These are phyloP conservation scores for Penicillium sp. DNA, from an alignment of 2,329 filamentous ascomycete species.

Conservation along the genomic window DNA sequence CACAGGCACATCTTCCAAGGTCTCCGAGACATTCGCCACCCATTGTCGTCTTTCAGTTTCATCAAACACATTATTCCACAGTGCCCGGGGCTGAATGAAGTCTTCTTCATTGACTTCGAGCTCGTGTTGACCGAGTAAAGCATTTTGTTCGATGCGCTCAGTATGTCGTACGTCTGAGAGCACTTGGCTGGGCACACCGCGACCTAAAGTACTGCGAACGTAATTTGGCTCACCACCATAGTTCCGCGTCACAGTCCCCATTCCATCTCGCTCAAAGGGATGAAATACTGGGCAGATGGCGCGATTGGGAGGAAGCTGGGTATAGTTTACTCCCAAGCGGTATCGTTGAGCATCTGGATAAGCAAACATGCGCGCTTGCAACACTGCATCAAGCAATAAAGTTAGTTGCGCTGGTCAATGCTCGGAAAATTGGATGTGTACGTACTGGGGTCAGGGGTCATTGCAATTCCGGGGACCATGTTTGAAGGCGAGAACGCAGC, in stretches of 20 bases:
- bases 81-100: slow-evolving; percentile 29
- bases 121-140: slow-evolving; percentile 24
- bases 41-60: slow-evolving; percentile 22
- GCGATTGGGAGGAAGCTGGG: slow-evolving; percentile 42
- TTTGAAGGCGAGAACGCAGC: slow-evolving; percentile 64
- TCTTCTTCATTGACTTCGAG: slow-evolving; percentile 29
- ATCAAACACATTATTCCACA: slow-evolving; percentile 32
- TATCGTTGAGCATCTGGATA: slow-evolving; percentile 55
- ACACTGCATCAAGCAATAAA: slow-evolving; percentile 36
- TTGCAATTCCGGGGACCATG: slow-evolving; percentile 62
- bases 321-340: slow-evolving; percentile 43
- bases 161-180: slow-evolving; percentile 22
- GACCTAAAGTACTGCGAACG: slow-evolving; percentile 28
- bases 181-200: slow-evolving; percentile 15
- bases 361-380: slow-evolving; percentile 60
- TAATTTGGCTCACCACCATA: slow-evolving; percentile 62
- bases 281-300: slow-evolving; percentile 39
- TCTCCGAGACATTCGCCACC: slow-evolving; percentile 23
- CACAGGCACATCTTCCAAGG: slow-evolving; percentile 22
- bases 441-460: slow-evolving; percentile 58
- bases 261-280: slow-evolving; percentile 52
- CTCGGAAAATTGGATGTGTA: not conserved
- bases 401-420: slow-evolving; percentile 11
- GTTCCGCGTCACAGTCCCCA: slow-evolving; percentile 47
- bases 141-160: slow-evolving; percentile 20